A percentile compares a stretch with the other conserved stretches of the same genome.
Conservation (phyloP, 2,329 filamentous ascomycete genomes). For the Ceratocystis cacaofunesta region DNA sequence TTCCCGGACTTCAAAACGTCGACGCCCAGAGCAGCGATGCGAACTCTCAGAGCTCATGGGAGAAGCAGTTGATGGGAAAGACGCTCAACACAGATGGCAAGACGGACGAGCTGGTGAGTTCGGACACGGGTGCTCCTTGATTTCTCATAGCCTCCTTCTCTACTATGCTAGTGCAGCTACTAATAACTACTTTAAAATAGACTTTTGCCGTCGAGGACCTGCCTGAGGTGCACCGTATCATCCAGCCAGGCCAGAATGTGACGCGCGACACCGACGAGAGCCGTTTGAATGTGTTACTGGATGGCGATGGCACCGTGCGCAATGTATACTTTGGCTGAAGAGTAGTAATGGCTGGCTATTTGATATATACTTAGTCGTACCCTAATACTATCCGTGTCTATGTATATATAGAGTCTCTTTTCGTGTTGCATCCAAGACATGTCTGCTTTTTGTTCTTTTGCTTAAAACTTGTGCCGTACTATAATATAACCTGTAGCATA, state of each 20-base stretch:
- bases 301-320: slow-evolving; percentile 44
- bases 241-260: slow-evolving; percentile 41
- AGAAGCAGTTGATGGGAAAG: slow-evolving; percentile 49
- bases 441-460: background rate
- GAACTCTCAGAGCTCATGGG: slow-evolving; percentile 41
- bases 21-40: slow-evolving; percentile 21
- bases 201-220: slow-evolving; percentile 46
- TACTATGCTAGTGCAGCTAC: no score
- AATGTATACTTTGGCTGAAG: slow-evolving; percentile 41
- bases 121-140: no score
- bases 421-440: no score
- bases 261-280: slow-evolving; percentile 41
- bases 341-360: background rate
- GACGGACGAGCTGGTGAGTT: slow-evolving; percentile 37
- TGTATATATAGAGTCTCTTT: no score
- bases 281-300: slow-evolving; percentile 44
- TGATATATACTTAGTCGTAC: no score
- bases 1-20: slow-evolving; percentile 40
- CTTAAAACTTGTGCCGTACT: background rate
- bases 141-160: no score
- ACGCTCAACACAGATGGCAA: slow-evolving; percentile 34
- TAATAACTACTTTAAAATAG: slow-evolving; percentile 24
- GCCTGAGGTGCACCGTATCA: slow-evolving; percentile 40
- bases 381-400: background rate
- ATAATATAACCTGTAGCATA: background rate